Evolutionary conservation across 345 rosid genomes (phyloP).

Genomic region (Noccaea caerulescens): DNA sequence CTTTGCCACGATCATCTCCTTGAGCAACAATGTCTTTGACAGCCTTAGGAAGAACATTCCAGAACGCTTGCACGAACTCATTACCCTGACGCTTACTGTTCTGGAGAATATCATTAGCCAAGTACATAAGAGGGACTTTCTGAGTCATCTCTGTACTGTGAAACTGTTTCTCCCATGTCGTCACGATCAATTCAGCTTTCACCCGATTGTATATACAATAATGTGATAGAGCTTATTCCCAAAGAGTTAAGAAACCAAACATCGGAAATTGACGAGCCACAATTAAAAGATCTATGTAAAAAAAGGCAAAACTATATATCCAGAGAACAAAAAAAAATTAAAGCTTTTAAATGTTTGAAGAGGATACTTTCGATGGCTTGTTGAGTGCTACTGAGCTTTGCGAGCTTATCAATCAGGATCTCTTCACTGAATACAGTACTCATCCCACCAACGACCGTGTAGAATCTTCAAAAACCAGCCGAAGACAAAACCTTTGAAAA

Average conservation of each 20-base stretch:
- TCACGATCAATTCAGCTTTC: constrained; percentile 80
- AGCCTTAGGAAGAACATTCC: constrained; percentile 93
- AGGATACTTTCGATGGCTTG: constrained; percentile 97
- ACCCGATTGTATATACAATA: constrained; percentile 94
- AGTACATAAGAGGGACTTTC: constrained; percentile 89
- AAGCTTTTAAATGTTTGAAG: not conserved
- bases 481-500: not conserved
- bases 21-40: constrained; percentile 71
- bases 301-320: not conserved
- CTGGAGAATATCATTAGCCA: constrained; percentile 94
- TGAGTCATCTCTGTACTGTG: constrained; percentile 68
- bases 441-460: constrained; percentile 57
- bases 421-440: constrained; percentile 90
- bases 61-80: constrained; percentile 87
- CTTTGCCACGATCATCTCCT: constrained; percentile 84
- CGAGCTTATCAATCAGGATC: constrained; percentile 94
- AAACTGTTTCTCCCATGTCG: constrained; percentile 96
- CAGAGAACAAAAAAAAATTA: not conserved
- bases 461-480: not conserved
- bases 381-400: constrained; percentile 96
- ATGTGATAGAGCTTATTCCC: constrained; percentile 74
- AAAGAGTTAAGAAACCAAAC: constrained; percentile 46
- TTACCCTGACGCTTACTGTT: constrained; percentile 94
- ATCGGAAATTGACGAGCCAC: not conserved
- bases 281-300: constrained; percentile 25